Conservation (phyloP, 371 early-diverging fungal genomes). For the Apophysomyces sp. region DNA sequence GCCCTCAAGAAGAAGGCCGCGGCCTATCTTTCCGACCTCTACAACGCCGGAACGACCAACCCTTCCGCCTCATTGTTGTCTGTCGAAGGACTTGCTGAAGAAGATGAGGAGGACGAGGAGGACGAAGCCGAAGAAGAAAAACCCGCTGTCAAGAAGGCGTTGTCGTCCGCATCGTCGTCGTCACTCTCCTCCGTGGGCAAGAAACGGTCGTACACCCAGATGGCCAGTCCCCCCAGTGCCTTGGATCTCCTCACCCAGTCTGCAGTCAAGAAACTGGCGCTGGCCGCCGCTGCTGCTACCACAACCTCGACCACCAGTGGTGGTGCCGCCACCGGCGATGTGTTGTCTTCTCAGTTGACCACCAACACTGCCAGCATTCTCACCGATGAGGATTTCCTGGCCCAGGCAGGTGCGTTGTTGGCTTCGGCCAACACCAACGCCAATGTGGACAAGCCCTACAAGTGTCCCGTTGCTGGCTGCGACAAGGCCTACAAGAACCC, state of each 20-base stretch:
- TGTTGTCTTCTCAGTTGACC: constrained; percentile 15
- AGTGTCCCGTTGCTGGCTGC: constrained; percentile 89
- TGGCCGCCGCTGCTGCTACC: constrained; percentile 15
- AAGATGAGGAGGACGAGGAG: constrained; percentile 18
- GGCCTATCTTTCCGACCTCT: constrained; percentile 48
- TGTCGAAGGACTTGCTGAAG: constrained; percentile 10
- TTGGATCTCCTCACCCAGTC: constrained; percentile 44
- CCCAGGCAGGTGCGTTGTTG: constrained; percentile 48
- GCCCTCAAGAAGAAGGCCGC: constrained; percentile 37
- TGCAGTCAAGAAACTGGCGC: constrained; percentile 46
- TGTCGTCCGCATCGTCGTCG: no score
- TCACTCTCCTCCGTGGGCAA: constrained; percentile 15
- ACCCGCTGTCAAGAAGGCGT: constrained; percentile 10
- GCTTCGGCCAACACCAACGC: constrained; percentile 37
- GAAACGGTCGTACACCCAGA: constrained; percentile 38
- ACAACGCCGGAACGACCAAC: constrained; percentile 23
- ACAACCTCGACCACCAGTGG: background rate
- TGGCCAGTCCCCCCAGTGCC: constrained; percentile 22
- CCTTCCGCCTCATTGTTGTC: constrained; percentile 1
- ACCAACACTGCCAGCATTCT: constrained; percentile 9
- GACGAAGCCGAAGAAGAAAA: constrained; percentile 14
- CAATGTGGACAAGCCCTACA: constrained; percentile 73
- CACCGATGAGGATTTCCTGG: constrained; percentile 49
- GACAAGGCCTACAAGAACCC: constrained; percentile 98
- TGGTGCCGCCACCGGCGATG: constrained; percentile 11